Evolutionary conservation across 768 basidiomycete species (phyloP).

Genomic region (Calocybe cyanea): DNA sequence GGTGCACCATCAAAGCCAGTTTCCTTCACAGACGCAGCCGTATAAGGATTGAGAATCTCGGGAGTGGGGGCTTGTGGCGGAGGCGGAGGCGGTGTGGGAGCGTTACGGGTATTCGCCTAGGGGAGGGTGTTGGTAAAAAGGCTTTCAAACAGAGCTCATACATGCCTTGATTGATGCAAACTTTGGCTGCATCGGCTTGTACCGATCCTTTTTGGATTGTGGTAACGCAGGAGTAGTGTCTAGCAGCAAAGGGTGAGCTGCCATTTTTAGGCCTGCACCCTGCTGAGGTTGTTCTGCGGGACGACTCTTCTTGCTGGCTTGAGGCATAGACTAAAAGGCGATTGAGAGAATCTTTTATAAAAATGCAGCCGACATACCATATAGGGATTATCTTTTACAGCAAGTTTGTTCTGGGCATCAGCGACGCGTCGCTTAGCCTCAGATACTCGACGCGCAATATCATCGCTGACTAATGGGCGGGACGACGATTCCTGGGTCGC

Average conservation of each 20-base stretch:
- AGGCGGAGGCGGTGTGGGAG: slow-evolving; percentile 55
- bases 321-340: slow-evolving; percentile 44
- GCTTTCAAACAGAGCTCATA: neutral
- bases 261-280: slow-evolving; percentile 85
- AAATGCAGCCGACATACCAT: slow-evolving; percentile 48
- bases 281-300: slow-evolving; percentile 63
- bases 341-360: neutral
- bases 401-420: slow-evolving; percentile 73
- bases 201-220: slow-evolving; percentile 84
- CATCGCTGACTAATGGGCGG: slow-evolving; percentile 45
- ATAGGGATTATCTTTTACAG: slow-evolving; percentile 83
- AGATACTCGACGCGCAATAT: slow-evolving; percentile 67
- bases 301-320: slow-evolving; percentile 50
- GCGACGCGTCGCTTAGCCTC: slow-evolving; percentile 86
- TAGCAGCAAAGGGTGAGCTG: slow-evolving; percentile 81
- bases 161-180: slow-evolving; percentile 90
- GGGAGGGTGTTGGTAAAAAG: neutral
- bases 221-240: slow-evolving; percentile 57
- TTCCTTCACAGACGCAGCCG: slow-evolving; percentile 51
- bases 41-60: slow-evolving; percentile 74
- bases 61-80: slow-evolving; percentile 36
- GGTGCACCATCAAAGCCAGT: slow-evolving; percentile 72
- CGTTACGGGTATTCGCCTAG: slow-evolving; percentile 75
- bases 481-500: slow-evolving; percentile 29
- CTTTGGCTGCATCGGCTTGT: slow-evolving; percentile 99